Percentiles rank a stretch among this genome's conserved stretches.
These are phyloP conservation scores for Parsonsia alboflavescens DNA, from an alignment of 257 asterid species.

Conservation along the genomic window DNA sequence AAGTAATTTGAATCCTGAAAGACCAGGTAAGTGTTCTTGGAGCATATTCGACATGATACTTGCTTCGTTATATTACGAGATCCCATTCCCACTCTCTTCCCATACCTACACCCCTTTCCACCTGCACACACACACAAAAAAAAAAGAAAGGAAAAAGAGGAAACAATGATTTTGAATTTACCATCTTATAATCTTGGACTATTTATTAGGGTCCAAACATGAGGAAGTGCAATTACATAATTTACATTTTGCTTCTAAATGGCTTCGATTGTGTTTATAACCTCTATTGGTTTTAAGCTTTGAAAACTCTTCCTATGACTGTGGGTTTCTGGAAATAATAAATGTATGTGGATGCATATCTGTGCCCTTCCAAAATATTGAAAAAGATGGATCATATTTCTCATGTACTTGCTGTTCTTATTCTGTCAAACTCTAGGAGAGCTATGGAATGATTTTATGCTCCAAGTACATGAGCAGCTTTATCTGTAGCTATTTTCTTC, in stretches of 20 bases:
- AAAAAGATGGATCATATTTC: too few species aligned
- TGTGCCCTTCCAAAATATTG: neutral
- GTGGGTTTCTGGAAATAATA: neutral
- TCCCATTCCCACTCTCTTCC: too few species aligned
- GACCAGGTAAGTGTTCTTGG: slow-evolving; percentile 64
- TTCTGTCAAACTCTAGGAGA: too few species aligned
- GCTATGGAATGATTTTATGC: too few species aligned
- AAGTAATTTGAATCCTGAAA: slow-evolving; percentile 80
- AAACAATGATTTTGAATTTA: neutral
- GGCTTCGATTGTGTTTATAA: neutral
- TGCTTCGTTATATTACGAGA: neutral
- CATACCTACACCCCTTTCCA: too few species aligned
- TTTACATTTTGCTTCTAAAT: neutral
- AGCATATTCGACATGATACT: neutral
- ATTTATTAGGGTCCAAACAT: neutral
- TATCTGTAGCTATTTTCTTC: too few species aligned
- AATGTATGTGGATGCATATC: neutral
- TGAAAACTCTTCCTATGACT: neutral
- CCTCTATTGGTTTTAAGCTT: neutral
- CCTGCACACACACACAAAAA: too few species aligned
- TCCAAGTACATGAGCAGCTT: too few species aligned
- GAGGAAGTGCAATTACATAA: neutral
- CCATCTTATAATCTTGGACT: neutral
- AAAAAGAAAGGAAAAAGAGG: too few species aligned
- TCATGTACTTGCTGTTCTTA: too few species aligned